Evolutionary conservation across 352 stramenopile species (phyloP).

Genomic region (Globisporangium middletonii): DNA sequence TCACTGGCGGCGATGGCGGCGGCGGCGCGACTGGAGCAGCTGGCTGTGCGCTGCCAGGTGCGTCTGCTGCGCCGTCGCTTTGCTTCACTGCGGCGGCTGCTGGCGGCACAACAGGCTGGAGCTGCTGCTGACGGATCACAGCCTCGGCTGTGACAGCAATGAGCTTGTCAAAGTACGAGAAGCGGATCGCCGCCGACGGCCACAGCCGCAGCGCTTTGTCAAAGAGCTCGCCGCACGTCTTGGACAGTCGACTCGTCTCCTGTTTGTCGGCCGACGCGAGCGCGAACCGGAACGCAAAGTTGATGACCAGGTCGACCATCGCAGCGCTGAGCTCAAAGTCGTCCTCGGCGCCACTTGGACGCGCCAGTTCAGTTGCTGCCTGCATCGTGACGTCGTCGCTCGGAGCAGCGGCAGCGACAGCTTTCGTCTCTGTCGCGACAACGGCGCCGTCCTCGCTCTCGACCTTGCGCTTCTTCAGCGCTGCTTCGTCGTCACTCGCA

Average conservation of each 20-base stretch:
- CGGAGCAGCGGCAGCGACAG: neutral
- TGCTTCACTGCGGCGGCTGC: slow-evolving; percentile 5
- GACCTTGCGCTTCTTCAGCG: slow-evolving; percentile 45
- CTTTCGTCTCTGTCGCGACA: neutral
- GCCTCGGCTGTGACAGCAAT: slow-evolving; percentile 84
- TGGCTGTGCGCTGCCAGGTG: slow-evolving; percentile 13
- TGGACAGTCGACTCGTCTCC: slow-evolving; percentile 82
- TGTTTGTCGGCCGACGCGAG: slow-evolving; percentile 87
- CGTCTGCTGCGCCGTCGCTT: neutral
- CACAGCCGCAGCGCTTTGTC: slow-evolving; percentile 81
- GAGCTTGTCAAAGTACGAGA: slow-evolving; percentile 90
- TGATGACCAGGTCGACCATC: slow-evolving; percentile 91
- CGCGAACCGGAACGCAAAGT: slow-evolving; percentile 87
- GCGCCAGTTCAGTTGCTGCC: slow-evolving; percentile 4
- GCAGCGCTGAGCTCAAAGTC: slow-evolving; percentile 82
- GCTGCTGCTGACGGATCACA: slow-evolving; percentile 75
- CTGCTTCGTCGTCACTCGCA: slow-evolving; percentile 7
- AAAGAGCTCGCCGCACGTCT: slow-evolving; percentile 86
- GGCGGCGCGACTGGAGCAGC: slow-evolving; percentile 20
- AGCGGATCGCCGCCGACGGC: slow-evolving; percentile 81
- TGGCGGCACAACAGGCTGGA: slow-evolving; percentile 2
- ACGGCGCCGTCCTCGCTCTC: slow-evolving; percentile 15
- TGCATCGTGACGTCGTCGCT: slow-evolving; percentile 6
- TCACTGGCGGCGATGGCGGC: slow-evolving; percentile 28
- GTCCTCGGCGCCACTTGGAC: slow-evolving; percentile 47